phyloP scores from a whole-genome alignment of 768 basidiomycete species.

The Rhodotorula babjevae region DNA sequence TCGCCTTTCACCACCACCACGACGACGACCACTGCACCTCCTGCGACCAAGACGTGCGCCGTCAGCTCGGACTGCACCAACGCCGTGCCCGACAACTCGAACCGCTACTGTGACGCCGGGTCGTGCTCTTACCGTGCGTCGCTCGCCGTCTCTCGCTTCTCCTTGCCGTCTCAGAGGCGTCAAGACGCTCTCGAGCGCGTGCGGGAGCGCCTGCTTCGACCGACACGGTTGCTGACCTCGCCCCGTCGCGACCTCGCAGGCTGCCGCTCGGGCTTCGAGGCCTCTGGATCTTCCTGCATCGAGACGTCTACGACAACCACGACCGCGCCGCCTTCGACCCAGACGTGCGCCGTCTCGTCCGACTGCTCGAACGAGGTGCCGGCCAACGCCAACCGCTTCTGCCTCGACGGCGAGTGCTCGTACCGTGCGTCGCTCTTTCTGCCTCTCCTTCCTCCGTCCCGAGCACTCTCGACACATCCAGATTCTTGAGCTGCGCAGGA shows the following conservation, averaged over 20 bases:
- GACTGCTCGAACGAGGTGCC: neutral
- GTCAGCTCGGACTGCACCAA: neutral
- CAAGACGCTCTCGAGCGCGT: neutral
- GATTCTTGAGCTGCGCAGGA: too few relatives aligned
- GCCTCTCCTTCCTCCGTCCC: neutral
- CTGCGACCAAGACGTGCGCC: neutral
- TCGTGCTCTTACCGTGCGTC: neutral
- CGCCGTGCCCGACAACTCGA: neutral
- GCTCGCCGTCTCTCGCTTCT: neutral
- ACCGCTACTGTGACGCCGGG: neutral
- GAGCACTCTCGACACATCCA: too few relatives aligned
- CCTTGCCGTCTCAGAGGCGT: accelerated
- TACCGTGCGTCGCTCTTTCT: too few relatives aligned
- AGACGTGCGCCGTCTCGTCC: too few relatives aligned
- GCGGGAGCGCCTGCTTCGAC: too few relatives aligned
- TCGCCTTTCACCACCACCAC: neutral
- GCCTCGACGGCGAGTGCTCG: too few relatives aligned
- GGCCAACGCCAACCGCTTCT: too few relatives aligned
- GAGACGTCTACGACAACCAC: neutral
- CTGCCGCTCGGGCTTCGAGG: neutral
- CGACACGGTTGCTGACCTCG: too few relatives aligned
- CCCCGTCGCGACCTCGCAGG: neutral
- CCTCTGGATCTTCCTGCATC: neutral
- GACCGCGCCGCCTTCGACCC: neutral
- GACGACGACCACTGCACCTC: neutral